phyloP scores from a whole-genome alignment of 371 early-diverging fungal species.

The Apophysomyces sp. region DNA sequence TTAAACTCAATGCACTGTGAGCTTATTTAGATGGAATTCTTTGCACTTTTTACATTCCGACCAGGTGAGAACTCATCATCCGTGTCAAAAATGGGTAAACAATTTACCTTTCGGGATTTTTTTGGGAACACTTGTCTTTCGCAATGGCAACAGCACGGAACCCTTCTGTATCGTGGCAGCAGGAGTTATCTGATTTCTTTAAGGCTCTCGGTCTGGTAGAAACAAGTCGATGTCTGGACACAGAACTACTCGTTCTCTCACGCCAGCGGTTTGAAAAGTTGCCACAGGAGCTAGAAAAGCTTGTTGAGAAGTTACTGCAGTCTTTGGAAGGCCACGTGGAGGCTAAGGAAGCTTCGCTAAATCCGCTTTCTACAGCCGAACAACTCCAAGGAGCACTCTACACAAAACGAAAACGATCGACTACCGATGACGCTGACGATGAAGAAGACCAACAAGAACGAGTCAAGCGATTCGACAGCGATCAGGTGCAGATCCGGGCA shows the following conservation, averaged over 20 bases:
- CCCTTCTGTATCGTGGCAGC: conserved; percentile 25
- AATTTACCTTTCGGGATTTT: not conserved
- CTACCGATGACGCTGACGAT: conserved; percentile 9
- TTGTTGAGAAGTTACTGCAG: conserved; percentile 33
- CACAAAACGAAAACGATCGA: conserved; percentile 19
- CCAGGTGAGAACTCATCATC: too few species aligned
- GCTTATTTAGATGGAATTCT: too few species aligned
- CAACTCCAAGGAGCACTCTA: conserved; percentile 12
- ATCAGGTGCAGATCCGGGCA: conserved; percentile 52
- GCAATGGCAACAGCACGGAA: not conserved
- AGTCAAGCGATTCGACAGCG: conserved; percentile 30
- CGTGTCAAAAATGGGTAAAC: too few species aligned
- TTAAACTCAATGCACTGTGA: too few species aligned
- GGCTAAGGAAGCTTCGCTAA: conserved; percentile 25
- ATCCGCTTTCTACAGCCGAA: not conserved
- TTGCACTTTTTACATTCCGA: too few species aligned
- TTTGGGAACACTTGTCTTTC: not conserved
- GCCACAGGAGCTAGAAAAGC: conserved; percentile 31
- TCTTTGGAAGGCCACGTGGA: conserved; percentile 34
- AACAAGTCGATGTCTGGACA: conserved; percentile 38
- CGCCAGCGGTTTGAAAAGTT: conserved; percentile 26
- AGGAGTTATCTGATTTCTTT: conserved; percentile 31
- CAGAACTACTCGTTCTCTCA: conserved; percentile 39
- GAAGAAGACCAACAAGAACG: conserved; percentile 20
- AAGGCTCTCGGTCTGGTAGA: conserved; percentile 38